Evolutionary conservation across 2,329 filamentous ascomycete species (phyloP).

Genomic region (Fusarium sp.): DNA sequence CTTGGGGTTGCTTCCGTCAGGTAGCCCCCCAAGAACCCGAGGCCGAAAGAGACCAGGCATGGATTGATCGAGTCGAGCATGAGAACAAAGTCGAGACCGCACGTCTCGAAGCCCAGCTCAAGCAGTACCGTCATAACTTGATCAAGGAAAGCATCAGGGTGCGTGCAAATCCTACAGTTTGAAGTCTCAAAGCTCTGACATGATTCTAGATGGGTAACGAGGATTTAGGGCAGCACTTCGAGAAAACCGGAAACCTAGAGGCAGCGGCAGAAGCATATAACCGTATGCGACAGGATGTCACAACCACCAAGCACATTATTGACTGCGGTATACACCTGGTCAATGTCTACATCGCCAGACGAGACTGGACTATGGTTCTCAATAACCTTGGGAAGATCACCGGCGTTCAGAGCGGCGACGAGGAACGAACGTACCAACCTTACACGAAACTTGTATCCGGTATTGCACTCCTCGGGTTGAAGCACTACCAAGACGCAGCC

Average conservation of each 20-base stretch:
- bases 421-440: conserved; percentile 58
- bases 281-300: conserved; percentile 92
- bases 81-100: conserved; percentile 76
- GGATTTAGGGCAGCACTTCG: conserved; percentile 86
- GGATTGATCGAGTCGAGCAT: conserved; percentile 76
- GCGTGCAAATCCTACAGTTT: not conserved
- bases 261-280: conserved; percentile 81
- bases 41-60: conserved; percentile 73
- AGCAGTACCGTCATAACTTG: conserved; percentile 94
- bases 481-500: conserved; percentile 72
- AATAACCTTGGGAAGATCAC: conserved; percentile 72
- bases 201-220: conserved; percentile 85
- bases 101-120: conserved; percentile 85
- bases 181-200: conserved; percentile 19
- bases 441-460: conserved; percentile 65
- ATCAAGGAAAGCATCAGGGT: conserved; percentile 97
- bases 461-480: conserved; percentile 60
- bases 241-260: conserved; percentile 78
- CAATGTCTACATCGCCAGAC: conserved; percentile 78
- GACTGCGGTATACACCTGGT: conserved; percentile 85
- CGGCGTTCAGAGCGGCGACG: conserved; percentile 59
- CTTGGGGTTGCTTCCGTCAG: conserved; percentile 71
- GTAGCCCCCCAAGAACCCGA: conserved; percentile 76
- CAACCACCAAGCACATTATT: conserved; percentile 82
- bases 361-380: conserved; percentile 79